Evolutionary conservation across 208 protist species (phyloP), one percentile per base, ranked within the genome.

Genomic region (Wallacemonas collosoma): DNA sequence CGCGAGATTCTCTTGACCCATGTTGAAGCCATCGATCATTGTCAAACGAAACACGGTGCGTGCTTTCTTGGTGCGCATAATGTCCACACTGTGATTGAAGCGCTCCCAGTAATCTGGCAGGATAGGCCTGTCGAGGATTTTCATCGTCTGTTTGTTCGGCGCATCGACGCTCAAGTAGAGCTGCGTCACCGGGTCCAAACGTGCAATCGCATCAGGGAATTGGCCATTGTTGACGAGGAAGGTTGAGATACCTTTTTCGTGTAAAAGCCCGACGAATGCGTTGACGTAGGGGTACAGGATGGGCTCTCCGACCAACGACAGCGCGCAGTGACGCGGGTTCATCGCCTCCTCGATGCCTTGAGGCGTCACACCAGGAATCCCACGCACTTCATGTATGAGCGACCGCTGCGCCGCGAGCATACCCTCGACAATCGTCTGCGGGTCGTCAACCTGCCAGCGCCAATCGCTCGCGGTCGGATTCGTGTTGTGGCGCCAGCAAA

Each of bases 1-100:
- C 43, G 58, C 15, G 8, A 98, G 67, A 68, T 98, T 91, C 43
- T 94, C 88, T 39, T 84, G 71, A 11, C 62, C 71, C 87, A 96
- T 96, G 79, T 99, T 99, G 79, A 94, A 98, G 14, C 82, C 92
- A 61, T 98, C 97, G 48, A 99, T 97, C 72, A 99, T 87, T 8
- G 98, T 99, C 50, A 99, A 82, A 8, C 98, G 90, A 85, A 99
- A 99, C 40, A 99, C 97, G 1, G 97, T 99, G 63, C 98, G 87
- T 73, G 96, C 87, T 72, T 83, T 88, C 77, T 93, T 97, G 40
- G 80, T 68, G 14, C 79, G 83, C 83, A 99, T 94, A n/a, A 70
- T 72, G 39, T 91, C 73, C n/a, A 99, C 90, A 68, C 93, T 97
- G 39, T 82, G 78, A 63, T 98, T 87, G 80, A 98, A 98, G 14